Conservation (phyloP, 2,329 filamentous ascomycete species). For the Thielaviopsis cerberus region DNA sequence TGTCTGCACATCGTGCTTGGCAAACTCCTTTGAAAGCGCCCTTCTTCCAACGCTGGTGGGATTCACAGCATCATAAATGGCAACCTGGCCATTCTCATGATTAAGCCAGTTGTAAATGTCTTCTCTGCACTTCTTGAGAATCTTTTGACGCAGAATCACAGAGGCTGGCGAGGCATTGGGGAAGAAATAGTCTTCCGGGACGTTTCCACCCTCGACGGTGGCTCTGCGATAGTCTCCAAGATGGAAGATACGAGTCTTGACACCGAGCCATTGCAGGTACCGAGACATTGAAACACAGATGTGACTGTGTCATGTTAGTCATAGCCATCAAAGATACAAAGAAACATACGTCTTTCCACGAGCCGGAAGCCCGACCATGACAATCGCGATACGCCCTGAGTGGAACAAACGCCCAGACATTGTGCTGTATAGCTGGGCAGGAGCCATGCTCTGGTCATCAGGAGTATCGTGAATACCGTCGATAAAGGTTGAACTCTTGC, state of each 20-base stretch:
- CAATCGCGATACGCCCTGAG: slow-evolving; percentile 89
- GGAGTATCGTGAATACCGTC: slow-evolving; percentile 91
- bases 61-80: slow-evolving; percentile 96
- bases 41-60: slow-evolving; percentile 65
- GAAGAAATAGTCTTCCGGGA: slow-evolving; percentile 96
- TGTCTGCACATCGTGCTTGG: slow-evolving; percentile 94
- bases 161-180: slow-evolving; percentile 83
- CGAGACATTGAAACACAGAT: slow-evolving; percentile 89
- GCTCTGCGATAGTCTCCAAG: slow-evolving; percentile 89
- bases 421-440: slow-evolving; percentile 92
- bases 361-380: slow-evolving; percentile 85
- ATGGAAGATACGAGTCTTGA: slow-evolving; percentile 96
- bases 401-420: slow-evolving; percentile 95
- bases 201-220: slow-evolving; percentile 62
- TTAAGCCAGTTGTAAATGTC: slow-evolving; percentile 95
- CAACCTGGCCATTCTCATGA: slow-evolving; percentile 92
- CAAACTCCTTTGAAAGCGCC: slow-evolving; percentile 82
- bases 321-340: background rate
- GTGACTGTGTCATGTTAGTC: slow-evolving; percentile 36
- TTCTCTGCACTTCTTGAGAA: slow-evolving; percentile 88
- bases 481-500: slow-evolving; percentile 88
- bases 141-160: slow-evolving; percentile 88
- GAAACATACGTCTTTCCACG: slow-evolving; percentile 65
- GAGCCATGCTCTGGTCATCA: slow-evolving; percentile 65
- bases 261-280: slow-evolving; percentile 89